Conservation (phyloP, 176 grass and related monocot species). For the Aegilops speltoides region DNA sequence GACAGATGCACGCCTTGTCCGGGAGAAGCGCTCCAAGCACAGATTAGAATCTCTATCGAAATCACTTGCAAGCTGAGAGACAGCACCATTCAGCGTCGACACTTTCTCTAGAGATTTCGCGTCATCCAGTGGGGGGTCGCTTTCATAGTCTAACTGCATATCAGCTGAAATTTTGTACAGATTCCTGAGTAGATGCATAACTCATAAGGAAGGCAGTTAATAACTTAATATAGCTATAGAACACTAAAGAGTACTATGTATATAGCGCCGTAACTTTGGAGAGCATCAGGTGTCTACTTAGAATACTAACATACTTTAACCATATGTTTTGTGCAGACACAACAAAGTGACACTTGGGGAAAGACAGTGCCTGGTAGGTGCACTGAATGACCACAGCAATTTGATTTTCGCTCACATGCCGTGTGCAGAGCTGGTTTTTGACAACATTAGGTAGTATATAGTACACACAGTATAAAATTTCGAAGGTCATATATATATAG, state of each 20-base stretch:
- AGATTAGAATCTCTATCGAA: conserved; percentile 91
- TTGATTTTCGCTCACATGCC: not conserved
- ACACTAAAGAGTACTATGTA: not conserved
- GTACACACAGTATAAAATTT: too few species aligned
- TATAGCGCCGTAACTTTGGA: not conserved
- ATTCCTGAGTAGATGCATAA: conserved; percentile 39
- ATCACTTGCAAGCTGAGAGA: conserved; percentile 83
- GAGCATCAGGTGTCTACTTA: not conserved
- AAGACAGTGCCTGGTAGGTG: not conserved
- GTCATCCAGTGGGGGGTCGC: conserved; percentile 55
- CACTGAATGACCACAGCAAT: not conserved
- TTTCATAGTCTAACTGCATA: conserved; percentile 72
- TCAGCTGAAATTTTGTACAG: conserved; percentile 62
- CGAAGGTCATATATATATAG: too few species aligned
- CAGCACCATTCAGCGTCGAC: conserved; percentile 53
- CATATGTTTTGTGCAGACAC: conserved; percentile 10
- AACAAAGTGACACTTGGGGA: not conserved
- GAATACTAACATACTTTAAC: not conserved
- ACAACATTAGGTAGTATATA: not conserved
- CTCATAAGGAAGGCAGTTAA: not conserved
- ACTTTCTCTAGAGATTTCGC: conserved; percentile 41
- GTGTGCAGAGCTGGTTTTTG: not conserved
- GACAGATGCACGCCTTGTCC: conserved; percentile 47
- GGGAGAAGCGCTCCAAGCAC: conserved; percentile 63
- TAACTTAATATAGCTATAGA: not conserved